A percentile compares a stretch with the other conserved stretches of the same genome.
phyloP scores from a whole-genome alignment of 176 grass and related monocot genomes.

The Guadua angustifolia region DNA sequence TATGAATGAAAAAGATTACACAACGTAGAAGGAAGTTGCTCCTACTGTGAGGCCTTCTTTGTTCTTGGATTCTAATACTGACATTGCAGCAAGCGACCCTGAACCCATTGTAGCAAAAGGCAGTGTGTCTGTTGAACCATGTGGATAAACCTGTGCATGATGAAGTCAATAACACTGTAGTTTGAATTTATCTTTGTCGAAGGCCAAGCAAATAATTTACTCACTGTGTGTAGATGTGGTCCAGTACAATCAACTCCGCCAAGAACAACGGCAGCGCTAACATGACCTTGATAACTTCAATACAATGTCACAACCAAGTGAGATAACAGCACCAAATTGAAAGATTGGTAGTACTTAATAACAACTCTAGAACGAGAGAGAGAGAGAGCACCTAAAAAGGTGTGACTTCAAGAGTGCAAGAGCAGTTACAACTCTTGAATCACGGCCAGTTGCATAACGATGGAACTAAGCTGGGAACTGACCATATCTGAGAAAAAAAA shows the following conservation, averaged over 20 bases:
- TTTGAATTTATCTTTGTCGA: background rate
- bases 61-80: constrained; percentile 70
- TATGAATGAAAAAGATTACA: background rate
- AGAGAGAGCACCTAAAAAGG: constrained; percentile 56
- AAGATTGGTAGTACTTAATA: background rate
- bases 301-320: background rate
- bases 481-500: constrained; percentile 54
- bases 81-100: constrained; percentile 70
- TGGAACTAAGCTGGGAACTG: constrained; percentile 76
- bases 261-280: constrained; percentile 83
- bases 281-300: constrained; percentile 73
- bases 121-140: constrained; percentile 69
- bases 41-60: constrained; percentile 74
- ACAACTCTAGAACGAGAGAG: background rate
- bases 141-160: constrained; percentile 61
- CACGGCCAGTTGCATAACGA: constrained; percentile 70
- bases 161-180: background rate
- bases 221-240: constrained; percentile 78
- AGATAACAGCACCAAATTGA: background rate
- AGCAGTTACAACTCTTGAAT: constrained; percentile 77
- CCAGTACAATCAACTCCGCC: constrained; percentile 81
- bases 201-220: background rate
- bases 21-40: background rate
- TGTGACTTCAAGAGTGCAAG: constrained; percentile 75
- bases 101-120: constrained; percentile 81